Evolutionary conservation across 2,329 filamentous ascomycete species (phyloP), one percentile per base, ranked within the genome.

Genomic region (Cryphonectria japonica): DNA sequence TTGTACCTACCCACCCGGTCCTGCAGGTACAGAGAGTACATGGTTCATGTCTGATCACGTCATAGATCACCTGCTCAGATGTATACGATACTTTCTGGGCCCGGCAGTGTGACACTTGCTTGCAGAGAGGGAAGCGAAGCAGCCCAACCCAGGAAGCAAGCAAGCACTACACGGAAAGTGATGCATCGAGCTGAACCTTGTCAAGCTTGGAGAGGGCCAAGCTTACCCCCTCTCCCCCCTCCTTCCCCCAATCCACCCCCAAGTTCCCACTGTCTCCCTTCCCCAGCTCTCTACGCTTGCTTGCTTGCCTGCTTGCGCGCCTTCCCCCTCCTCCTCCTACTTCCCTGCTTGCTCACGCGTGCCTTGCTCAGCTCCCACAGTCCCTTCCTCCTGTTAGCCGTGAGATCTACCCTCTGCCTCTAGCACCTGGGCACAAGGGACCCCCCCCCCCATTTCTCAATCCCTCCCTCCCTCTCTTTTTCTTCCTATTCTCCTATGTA

Each of bases 111-210:
- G 26, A 41, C 39, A 54, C 52, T 4, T 54, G 52, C 52, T 26
- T 13, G 26, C 26, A 59, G 54, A 59, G 54, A 59, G 13, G 29
- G 26, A 19, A 32, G 54, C 26, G 26, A 14, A 29, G 52, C 4
- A 29, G 5, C 52, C 52, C 11, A 29, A 16, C 52, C 52, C 11
- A 39, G 29, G 19, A 22, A 43, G 32, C 29, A 52, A 69, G 60
- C 67, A 62, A 11, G 26, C n/a, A 54, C 22, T 39, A 39, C 37
- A 39, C 52, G 14, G 52, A 29, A 29, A 29, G 34, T 62, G 62
- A 71, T 54, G 63, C 67, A 67, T 16, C 60, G 29, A 72, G 70
- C 70, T 70, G 67, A 70, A 72, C 68, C 67, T 71, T 67, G 67
- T 59, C 54, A 59, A 54, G 57, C 59, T 66, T 57, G 46, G 54